Evolutionary conservation across 73 alveolate species (phyloP).

Genomic region (Diophrys appendiculata): DNA sequence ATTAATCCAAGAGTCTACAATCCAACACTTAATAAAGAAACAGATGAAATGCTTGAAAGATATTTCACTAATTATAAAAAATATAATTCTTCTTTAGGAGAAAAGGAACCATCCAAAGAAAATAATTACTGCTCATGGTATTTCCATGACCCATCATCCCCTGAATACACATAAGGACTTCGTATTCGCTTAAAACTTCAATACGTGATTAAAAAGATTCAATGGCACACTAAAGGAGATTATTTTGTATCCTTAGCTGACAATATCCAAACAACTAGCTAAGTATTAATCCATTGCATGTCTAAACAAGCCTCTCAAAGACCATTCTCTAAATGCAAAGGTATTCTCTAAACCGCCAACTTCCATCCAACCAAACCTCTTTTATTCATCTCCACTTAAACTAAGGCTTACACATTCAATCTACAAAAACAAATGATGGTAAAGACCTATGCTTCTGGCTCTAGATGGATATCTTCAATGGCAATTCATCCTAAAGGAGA

Average conservation of each 20-base stretch:
- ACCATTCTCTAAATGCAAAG: constrained; percentile 91
- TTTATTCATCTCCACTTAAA: constrained; percentile 87
- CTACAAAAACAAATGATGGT: constrained; percentile 80
- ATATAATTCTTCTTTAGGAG: neutral
- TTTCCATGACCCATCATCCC: neutral
- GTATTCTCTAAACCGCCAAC: constrained; percentile 79
- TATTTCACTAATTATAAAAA: neutral
- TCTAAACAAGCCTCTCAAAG: constrained; percentile 85
- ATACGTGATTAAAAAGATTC: constrained; percentile 31
- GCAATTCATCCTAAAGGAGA: constrained; percentile 92
- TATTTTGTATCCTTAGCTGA: constrained; percentile 92
- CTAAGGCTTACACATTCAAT: constrained; percentile 82
- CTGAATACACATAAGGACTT: too few species aligned
- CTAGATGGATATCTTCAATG: constrained; percentile 76
- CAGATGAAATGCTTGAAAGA: neutral
- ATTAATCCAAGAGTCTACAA: constrained; percentile 26
- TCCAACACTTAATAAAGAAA: neutral
- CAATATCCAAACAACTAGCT: constrained; percentile 74
- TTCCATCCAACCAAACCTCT: constrained; percentile 94
- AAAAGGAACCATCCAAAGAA: too few species aligned
- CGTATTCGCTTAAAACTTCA: constrained; percentile 7
- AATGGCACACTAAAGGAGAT: constrained; percentile 88
- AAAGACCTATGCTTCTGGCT: constrained; percentile 81
- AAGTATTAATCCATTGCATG: constrained; percentile 88
- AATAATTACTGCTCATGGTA: constrained; percentile 18